Evolutionary conservation across 345 rosid species (phyloP), one percentile per base, ranked within the genome.

Genomic region (Turnera subulata): DNA sequence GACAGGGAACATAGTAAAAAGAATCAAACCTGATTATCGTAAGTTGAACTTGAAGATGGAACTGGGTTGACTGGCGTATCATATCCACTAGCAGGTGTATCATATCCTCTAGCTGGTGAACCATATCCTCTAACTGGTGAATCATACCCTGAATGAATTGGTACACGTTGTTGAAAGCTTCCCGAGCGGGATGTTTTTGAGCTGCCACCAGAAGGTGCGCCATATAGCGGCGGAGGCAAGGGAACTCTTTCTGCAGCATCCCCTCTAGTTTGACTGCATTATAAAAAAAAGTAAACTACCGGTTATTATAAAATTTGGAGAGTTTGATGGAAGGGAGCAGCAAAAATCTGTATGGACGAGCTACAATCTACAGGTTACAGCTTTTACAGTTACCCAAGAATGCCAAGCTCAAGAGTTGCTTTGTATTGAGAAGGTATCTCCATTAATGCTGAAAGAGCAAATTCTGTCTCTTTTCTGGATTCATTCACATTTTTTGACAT

Each of bases 361-460:
- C 33, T 5, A 23, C 2, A 47, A 6, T 18, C n/a, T 11, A 7
- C n/a, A 52, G 19, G 37, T n/a, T 25, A 39, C 20, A n/a, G n/a
- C 42, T 49, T 50, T 24, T 50, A 12, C 54, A 45, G 5, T 46
- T 78, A 90, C 99, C 99, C 99, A 58, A 94, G 61, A 38, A 94
- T 62, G 53, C 75, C 79, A 64, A 84, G 89, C 70, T 94, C 99
- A 40, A 85, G 71, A 1, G 96, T 85, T 37, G 99, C 99, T 70
- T 84, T 90, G 65, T 93, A 90, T 71, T 93, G 97, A 60, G 84
- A 61, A 49, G 99, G 99, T 59, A 94, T 79, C 60, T 94, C 97
- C 99, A 94, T 94, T 76, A 94, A 78, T 38, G 99, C 84, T 56
- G 97, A 58, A 16, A 94, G 89, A 19, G 99, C 92, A 53, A 90